Conservation (phyloP, 2,329 filamentous ascomycete species). For the Ophiostoma pallidulum region DNA sequence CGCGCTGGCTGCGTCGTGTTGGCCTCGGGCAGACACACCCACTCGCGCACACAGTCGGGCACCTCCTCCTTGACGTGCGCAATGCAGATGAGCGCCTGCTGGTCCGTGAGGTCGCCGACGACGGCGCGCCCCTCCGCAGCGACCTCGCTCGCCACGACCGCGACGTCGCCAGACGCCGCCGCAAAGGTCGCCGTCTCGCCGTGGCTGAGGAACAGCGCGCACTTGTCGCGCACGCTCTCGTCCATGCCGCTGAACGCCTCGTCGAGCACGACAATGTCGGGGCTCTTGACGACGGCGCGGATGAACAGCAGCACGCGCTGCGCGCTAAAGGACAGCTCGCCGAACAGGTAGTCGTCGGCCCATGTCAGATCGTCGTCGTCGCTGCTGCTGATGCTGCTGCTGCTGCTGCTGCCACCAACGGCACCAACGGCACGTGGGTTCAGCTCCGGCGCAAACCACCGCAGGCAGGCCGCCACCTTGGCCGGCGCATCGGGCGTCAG, state of each 20-base stretch:
- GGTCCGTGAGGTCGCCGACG: conserved; percentile 52
- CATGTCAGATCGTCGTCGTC: conserved; percentile 39
- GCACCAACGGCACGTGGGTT: no score
- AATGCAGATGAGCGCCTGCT: conserved; percentile 83
- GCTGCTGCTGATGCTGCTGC: not conserved
- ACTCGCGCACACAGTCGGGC: conserved; percentile 71
- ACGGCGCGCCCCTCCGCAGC: conserved; percentile 35
- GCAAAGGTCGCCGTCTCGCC: conserved; percentile 45
- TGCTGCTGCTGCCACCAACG: conserved; percentile 16
- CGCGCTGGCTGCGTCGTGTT: conserved; percentile 52
- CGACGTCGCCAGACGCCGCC: conserved; percentile 16
- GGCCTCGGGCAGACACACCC: conserved; percentile 74
- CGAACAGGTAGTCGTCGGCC: conserved; percentile 60
- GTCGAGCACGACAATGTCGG: conserved; percentile 75
- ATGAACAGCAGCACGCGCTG: conserved; percentile 83
- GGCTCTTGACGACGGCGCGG: conserved; percentile 67
- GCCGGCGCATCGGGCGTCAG: conserved; percentile 47
- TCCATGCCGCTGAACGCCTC: conserved; percentile 86
- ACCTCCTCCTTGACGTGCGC: conserved; percentile 88
- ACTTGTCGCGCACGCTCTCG: conserved; percentile 72
- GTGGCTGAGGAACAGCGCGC: conserved; percentile 65
- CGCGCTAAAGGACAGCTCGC: conserved; percentile 65
- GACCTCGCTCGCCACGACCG: conserved; percentile 37
- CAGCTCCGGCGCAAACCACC: conserved; percentile 73
- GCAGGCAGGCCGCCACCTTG: conserved; percentile 59